Evolutionary conservation across 1,139 yeast genomes (phyloP).

Genomic region (Petasospora fabianii): DNA sequence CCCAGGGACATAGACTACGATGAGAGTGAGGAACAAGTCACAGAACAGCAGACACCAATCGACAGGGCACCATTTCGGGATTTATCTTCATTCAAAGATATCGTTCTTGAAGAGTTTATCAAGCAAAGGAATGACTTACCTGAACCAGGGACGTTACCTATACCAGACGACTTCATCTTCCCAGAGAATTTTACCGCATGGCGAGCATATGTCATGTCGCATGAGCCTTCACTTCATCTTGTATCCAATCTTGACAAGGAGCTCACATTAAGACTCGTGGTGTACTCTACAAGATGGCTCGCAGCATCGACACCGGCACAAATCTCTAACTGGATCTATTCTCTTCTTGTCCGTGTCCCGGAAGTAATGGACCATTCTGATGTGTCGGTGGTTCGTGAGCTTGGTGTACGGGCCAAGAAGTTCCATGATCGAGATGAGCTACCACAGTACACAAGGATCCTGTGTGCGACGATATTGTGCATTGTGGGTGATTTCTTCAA

Average conservation of each 20-base stretch:
- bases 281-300: constrained; percentile 23
- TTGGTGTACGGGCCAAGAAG: constrained; percentile 19
- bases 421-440: constrained; percentile 9
- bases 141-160: constrained; percentile 13
- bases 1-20: constrained; percentile 14
- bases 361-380: constrained; percentile 19
- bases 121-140: constrained; percentile 13
- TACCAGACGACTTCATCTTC: constrained; percentile 16
- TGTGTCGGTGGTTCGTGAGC: constrained; percentile 18
- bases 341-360: constrained; percentile 17
- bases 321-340: constrained; percentile 21
- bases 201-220: constrained; percentile 20
- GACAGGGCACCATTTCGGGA: too few relatives aligned
- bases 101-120: constrained; percentile 12
- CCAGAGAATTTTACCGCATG: constrained; percentile 27
- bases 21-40: constrained; percentile 3
- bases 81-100: constrained; percentile 5
- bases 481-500: constrained; percentile 19
- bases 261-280: constrained; percentile 19
- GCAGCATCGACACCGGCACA: constrained; percentile 14
- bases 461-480: constrained; percentile 12
- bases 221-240: constrained; percentile 14
- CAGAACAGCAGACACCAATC: too few relatives aligned
- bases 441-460: constrained; percentile 8
- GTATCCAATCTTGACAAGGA: constrained; percentile 23